Evolutionary conservation across 768 basidiomycete species (phyloP).

Genomic region (Epithele typhae): DNA sequence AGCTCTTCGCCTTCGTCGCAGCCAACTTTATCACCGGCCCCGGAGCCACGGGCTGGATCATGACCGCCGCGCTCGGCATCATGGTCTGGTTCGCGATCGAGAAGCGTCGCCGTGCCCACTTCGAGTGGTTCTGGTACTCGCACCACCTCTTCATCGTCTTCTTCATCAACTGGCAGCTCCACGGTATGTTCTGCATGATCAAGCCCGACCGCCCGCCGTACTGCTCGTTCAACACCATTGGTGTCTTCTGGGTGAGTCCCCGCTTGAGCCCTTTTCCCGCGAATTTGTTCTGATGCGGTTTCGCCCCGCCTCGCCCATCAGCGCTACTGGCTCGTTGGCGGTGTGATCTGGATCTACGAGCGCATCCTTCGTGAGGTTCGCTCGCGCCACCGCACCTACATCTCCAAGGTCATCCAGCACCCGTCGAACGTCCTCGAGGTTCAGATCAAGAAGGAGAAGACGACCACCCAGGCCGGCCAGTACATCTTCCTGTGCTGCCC

Average conservation of each 20-base stretch:
- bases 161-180: slow-evolving; percentile 93
- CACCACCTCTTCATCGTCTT: slow-evolving; percentile 89
- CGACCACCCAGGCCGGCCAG: slow-evolving; percentile 76
- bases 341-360: slow-evolving; percentile 80
- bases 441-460: slow-evolving; percentile 97
- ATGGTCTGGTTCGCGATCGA: slow-evolving; percentile 89
- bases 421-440: slow-evolving; percentile 92
- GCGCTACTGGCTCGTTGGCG: slow-evolving; percentile 90
- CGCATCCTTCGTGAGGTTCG: slow-evolving; percentile 90
- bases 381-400: slow-evolving; percentile 85
- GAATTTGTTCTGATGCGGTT: slow-evolving; percentile 5
- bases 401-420: slow-evolving; percentile 94
- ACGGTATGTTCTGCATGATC: slow-evolving; percentile 98
- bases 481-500: slow-evolving; percentile 93
- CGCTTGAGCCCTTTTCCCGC: background rate
- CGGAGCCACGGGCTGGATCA: slow-evolving; percentile 83
- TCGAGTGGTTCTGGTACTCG: slow-evolving; percentile 88
- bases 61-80: slow-evolving; percentile 64
- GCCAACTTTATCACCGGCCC: slow-evolving; percentile 85
- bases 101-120: slow-evolving; percentile 70
- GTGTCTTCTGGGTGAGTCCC: slow-evolving; percentile 89
- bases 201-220: slow-evolving; percentile 83
- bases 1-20: slow-evolving; percentile 64
- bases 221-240: slow-evolving; percentile 81
- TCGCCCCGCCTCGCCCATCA: too few species aligned